Conservation (phyloP, 2,329 filamentous ascomycete genomes). For the Venturia oleaginea region DNA sequence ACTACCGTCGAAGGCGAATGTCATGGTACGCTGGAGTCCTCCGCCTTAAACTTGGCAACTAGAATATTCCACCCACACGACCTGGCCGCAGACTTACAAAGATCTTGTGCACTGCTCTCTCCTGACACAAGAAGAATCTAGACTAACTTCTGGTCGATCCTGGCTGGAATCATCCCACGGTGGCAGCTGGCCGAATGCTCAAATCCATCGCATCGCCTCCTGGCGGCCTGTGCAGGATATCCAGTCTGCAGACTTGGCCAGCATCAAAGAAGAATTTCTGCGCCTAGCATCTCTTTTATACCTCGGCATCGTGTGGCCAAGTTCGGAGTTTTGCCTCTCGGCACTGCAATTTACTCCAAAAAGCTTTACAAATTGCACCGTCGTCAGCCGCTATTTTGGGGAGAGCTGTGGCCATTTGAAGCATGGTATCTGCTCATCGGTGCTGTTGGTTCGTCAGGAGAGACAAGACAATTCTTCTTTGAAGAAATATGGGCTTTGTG, state of each 20-base stretch:
- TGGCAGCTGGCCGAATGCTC: slow-evolving; percentile 3
- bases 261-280: not conserved
- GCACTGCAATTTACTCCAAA: not conserved
- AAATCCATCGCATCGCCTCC: not conserved
- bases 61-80: slow-evolving; percentile 48
- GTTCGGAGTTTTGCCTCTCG: not conserved
- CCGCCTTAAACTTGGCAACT: slow-evolving; percentile 40
- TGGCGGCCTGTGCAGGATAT: not conserved
- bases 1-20: slow-evolving; percentile 39
- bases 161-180: not conserved
- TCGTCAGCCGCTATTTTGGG: not conserved
- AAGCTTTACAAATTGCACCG: not conserved
- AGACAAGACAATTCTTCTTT: slow-evolving; percentile 22
- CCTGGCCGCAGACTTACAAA: slow-evolving; percentile 28
- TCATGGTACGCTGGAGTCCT: not conserved
- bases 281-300: not conserved
- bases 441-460: slow-evolving; percentile 15
- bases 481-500: slow-evolving; percentile 23
- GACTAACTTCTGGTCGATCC: not conserved
- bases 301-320: not conserved
- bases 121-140: slow-evolving; percentile 2
- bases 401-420: not conserved
- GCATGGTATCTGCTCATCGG: not conserved
- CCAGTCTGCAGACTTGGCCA: not conserved
- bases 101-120: slow-evolving; percentile 3